These are phyloP conservation scores for Aspergillus sp. DNA, from an alignment of 2,329 filamentous ascomycete species.

Conservation along the genomic window DNA sequence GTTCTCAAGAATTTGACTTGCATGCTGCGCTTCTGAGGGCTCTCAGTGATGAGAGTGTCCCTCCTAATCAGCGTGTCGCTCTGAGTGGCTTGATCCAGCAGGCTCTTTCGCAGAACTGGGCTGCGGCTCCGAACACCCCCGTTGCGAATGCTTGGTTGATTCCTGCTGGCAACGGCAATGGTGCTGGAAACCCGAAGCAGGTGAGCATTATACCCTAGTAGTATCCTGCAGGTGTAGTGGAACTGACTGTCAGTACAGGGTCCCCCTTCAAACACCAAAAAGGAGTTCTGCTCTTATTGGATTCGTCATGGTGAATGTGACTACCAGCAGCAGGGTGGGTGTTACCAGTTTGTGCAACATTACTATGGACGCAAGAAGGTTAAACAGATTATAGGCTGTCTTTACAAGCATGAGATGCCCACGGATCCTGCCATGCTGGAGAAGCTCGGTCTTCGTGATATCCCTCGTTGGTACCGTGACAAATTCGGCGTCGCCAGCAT, in stretches of 20 bases:
- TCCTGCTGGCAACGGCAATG: conserved; percentile 2
- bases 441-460: conserved; percentile 56
- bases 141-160: neutral
- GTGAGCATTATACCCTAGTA: conserved; percentile 9
- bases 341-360: neutral
- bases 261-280: conserved; percentile 38
- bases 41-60: conserved; percentile 14
- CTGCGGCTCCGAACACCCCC: conserved; percentile 7
- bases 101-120: conserved; percentile 11
- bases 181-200: conserved; percentile 10
- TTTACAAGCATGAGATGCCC: conserved; percentile 88
- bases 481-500: conserved; percentile 30
- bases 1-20: conserved; percentile 9
- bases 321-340: conserved; percentile 63
- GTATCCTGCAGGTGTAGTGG: neutral
- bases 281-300: conserved; percentile 85
- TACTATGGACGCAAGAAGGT: neutral
- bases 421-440: conserved; percentile 56
- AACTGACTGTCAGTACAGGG: conserved; percentile 6
- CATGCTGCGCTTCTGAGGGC: conserved; percentile 15
- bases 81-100: conserved; percentile 15
- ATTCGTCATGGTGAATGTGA: conserved; percentile 76
- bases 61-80: conserved; percentile 14
- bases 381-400: conserved; percentile 51
- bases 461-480: conserved; percentile 51